Percentiles rank a stretch among this genome's conserved stretches.
Conservation (phyloP, 352 stramenopile genomes). For the Phytopythium montanum region DNA sequence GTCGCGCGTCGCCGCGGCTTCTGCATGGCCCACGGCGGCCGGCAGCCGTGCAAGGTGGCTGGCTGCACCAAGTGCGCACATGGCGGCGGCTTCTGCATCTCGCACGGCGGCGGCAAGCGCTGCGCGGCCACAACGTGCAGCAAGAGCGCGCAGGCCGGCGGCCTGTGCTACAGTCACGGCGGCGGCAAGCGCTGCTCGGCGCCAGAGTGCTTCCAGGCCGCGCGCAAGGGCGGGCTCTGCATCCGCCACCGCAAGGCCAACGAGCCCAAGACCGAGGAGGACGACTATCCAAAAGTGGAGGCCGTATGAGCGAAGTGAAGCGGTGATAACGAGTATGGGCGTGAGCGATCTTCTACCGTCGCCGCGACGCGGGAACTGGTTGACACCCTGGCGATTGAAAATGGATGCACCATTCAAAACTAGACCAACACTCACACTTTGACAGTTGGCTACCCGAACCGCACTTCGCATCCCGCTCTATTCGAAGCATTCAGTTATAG, state of each 20-base stretch:
- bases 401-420: too few species aligned
- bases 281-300: too few species aligned
- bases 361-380: too few species aligned
- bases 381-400: too few species aligned
- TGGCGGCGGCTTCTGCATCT: slow-evolving; percentile 74
- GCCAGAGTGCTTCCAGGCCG: slow-evolving; percentile 71
- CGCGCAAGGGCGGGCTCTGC: slow-evolving; percentile 73
- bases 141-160: slow-evolving; percentile 72
- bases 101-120: slow-evolving; percentile 66
- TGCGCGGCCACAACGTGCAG: slow-evolving; percentile 47
- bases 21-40: slow-evolving; percentile 70
- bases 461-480: background rate
- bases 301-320: too few species aligned
- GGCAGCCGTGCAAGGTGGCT: slow-evolving; percentile 69
- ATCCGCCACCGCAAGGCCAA: slow-evolving; percentile 62
- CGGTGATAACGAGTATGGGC: too few species aligned
- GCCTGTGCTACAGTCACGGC: slow-evolving; percentile 79
- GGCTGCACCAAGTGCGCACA: slow-evolving; percentile 73
- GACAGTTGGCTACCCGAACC: background rate
- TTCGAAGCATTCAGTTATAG: background rate
- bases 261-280: background rate
- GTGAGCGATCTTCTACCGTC: too few species aligned
- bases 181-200: slow-evolving; percentile 70
- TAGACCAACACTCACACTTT: slow-evolving; percentile 1
- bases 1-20: slow-evolving; percentile 68